phyloP scores from a whole-genome alignment of 2,329 filamentous ascomycete genomes.

The Fusarium coicis region DNA sequence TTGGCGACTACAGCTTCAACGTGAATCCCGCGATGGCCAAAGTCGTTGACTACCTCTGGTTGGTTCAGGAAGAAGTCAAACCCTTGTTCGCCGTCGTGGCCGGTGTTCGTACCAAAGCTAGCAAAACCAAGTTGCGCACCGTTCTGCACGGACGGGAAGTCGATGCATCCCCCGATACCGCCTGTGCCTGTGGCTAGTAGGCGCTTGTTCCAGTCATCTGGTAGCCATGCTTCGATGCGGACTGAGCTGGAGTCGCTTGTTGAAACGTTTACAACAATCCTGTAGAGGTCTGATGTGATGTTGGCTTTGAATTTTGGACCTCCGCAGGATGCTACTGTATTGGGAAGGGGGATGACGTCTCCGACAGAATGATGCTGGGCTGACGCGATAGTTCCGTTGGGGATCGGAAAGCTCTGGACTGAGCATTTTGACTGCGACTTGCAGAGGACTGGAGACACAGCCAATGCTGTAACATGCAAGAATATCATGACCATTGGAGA shows the following conservation, averaged over 20 bases:
- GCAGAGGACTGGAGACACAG: not conserved
- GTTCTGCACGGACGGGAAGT: not conserved
- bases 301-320: not conserved
- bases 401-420: not conserved
- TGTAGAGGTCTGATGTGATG: not conserved
- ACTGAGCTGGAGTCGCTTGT: conserved; percentile 3
- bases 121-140: conserved; percentile 3
- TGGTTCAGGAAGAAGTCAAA: conserved; percentile 15
- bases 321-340: conserved; percentile 1
- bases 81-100: not conserved
- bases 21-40: conserved; percentile 5
- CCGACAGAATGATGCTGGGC: not conserved
- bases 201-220: conserved; percentile 2
- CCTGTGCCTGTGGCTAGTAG: conserved; percentile 6
- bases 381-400: not conserved
- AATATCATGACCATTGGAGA: accelerated
- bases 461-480: not conserved
- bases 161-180: conserved; percentile 5
- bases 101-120: not conserved
- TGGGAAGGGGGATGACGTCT: not conserved
- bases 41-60: conserved; percentile 3
- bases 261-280: conserved; percentile 1
- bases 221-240: conserved; percentile 3
- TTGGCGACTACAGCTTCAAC: conserved; percentile 1
- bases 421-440: not conserved